Evolutionary conservation across 2,329 filamentous ascomycete genomes (phyloP), one percentile per base, ranked within the genome.

Genomic region (Coniochaeta hoffmannii): DNA sequence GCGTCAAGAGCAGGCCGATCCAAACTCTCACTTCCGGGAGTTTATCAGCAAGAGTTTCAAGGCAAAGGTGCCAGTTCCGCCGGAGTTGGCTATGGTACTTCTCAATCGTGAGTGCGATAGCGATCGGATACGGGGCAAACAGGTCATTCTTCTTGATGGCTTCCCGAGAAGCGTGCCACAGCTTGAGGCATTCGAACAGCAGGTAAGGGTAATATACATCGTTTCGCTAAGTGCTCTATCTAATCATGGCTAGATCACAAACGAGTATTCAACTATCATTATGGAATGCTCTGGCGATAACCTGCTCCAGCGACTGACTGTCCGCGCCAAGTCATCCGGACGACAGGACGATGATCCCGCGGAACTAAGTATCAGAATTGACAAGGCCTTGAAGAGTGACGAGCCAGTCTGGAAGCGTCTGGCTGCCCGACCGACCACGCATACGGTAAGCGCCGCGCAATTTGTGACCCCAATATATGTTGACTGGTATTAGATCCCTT

Each of bases 1-100:
- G 60, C 89, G 94, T 58, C 92, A 90, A 60, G 94, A 99, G 76
- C 94, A 97, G 75, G 81, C 93, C 66, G 88, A 93, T 4, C 81
- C 83, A 0, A 92, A 90, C 56, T 91, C 86, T 61, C 80, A 96
- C 72, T 97, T 96, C 70, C 94, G 94, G 69, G 84, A 92, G 62
- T 81, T 97, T 74, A 99, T 99, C 80, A 87, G 34, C 14, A 36
- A 17, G 34, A 36, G 34, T 17, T 4, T 36, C 3, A 6, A 4
- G 34, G 15, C 3, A 9, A 36, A 17, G 34, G 34, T 36, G 2
- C 3, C 15, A 2, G 34, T 36, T 36, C 34, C 34, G 15, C 34
- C 34, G 34, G 9, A 3, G 14, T 17, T 36, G 34, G 34, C 10
- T 9, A 17, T 36, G 15, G 17, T 4, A n/a, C 34, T 17, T 4